Percentiles rank a stretch among this genome's conserved stretches.
These are phyloP conservation scores for Lachancea dasiensis DNA, from an alignment of 805 yeast species.

Conservation along the genomic window DNA sequence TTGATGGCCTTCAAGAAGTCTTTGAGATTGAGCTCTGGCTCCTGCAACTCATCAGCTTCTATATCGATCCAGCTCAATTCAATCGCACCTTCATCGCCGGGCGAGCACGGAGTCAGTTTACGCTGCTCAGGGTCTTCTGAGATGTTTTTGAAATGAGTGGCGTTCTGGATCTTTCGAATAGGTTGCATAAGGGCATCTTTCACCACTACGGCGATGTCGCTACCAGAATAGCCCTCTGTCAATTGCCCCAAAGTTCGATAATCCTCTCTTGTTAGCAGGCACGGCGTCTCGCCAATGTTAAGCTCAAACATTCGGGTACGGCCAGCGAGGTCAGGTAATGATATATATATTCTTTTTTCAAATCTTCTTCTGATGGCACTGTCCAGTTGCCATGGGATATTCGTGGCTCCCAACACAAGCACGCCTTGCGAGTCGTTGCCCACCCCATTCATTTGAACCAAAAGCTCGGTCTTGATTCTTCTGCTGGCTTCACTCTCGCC, in stretches of 20 bases:
- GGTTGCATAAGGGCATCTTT: slow-evolving; percentile 98
- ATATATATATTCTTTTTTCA: slow-evolving; percentile 89
- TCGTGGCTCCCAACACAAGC: slow-evolving; percentile 92
- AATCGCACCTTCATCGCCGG: slow-evolving; percentile 81
- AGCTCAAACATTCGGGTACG: slow-evolving; percentile 90
- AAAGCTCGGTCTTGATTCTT: slow-evolving; percentile 89
- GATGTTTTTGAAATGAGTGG: slow-evolving; percentile 82
- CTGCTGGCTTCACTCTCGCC: slow-evolving; percentile 96
- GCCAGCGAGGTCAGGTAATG: slow-evolving; percentile 91
- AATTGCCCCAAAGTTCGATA: slow-evolving; percentile 74
- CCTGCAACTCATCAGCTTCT: slow-evolving; percentile 80
- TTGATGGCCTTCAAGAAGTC: slow-evolving; percentile 92
- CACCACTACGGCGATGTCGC: slow-evolving; percentile 93
- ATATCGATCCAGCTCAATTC: slow-evolving; percentile 95
- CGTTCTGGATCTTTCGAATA: slow-evolving; percentile 87
- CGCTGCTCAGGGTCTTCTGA: slow-evolving; percentile 34
- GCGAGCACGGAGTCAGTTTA: slow-evolving; percentile 87
- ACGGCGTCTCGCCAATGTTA: slow-evolving; percentile 86
- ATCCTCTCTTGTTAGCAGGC: slow-evolving; percentile 67
- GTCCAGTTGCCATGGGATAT: slow-evolving; percentile 98
- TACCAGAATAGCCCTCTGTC: slow-evolving; percentile 98
- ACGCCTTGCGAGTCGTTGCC: slow-evolving; percentile 94
- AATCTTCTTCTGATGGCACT: slow-evolving; percentile 96
- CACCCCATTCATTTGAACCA: slow-evolving; percentile 98
- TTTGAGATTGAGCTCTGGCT: slow-evolving; percentile 83